These are phyloP conservation scores for Phytophthora sojae DNA, from an alignment of 352 stramenopile genomes.

Conservation along the genomic window DNA sequence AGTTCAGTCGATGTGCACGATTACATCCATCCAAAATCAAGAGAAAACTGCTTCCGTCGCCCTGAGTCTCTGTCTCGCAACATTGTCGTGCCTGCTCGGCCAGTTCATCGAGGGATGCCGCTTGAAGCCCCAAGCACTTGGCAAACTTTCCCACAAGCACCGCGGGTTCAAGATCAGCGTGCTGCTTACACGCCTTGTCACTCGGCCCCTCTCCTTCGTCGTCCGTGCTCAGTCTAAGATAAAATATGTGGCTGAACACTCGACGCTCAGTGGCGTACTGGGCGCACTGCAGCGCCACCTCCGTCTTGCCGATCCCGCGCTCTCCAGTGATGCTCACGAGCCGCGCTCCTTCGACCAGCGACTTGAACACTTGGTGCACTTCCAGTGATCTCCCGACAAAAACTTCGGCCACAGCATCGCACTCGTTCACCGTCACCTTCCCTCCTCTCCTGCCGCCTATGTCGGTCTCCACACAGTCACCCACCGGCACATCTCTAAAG, in stretches of 20 bases:
- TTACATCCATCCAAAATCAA: constrained; percentile 87
- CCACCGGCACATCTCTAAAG: constrained; percentile 66
- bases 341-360: constrained; percentile 76
- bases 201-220: constrained; percentile 31
- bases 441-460: constrained; percentile 35
- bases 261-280: constrained; percentile 80
- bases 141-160: constrained; percentile 41
- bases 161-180: constrained; percentile 7
- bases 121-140: constrained; percentile 51
- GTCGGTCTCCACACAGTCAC: constrained; percentile 70
- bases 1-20: constrained; percentile 48
- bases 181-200: constrained; percentile 11
- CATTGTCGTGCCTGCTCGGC: constrained; percentile 61
- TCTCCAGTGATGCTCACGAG: constrained; percentile 81
- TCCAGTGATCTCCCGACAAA: constrained; percentile 86
- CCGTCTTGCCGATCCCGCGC: constrained; percentile 81
- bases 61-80: constrained; percentile 33
- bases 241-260: constrained; percentile 81
- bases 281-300: constrained; percentile 78
- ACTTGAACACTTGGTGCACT: constrained; percentile 81
- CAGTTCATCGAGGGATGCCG: constrained; percentile 49
- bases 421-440: constrained; percentile 66
- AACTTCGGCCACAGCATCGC: constrained; percentile 73
- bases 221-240: constrained; percentile 46
- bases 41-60: constrained; percentile 56